Base-by-base conservation (phyloP, 805 yeast species). In the Wickerhamiella occidentalis region DNA sequence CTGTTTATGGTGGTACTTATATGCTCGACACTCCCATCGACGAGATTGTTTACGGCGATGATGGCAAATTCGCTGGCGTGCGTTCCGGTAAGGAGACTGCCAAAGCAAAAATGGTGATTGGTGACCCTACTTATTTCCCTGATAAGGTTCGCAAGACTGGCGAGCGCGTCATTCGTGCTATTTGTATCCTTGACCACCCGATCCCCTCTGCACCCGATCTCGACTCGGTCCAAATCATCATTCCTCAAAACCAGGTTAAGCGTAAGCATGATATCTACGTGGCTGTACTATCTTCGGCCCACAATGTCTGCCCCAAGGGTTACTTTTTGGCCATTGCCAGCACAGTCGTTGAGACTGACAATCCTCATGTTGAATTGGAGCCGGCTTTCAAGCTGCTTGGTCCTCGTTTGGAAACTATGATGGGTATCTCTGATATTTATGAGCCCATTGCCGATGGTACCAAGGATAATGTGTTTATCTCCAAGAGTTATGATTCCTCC, bases 51-150 rank as follows among this genome's bases (percentile, higher is more conserved):
- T 88, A 80, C 65, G 78, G 75, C 48, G 81, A 76, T 12, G 78
- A 75, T 23, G 85, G 81, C 17, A 82, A 78, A 61, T 86, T 87
- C 57, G 71, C 72, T 26, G 96, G 97, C 51, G 95, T 92, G 43
- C 79, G 79, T 58, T 83, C 96, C 46, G 92, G 88, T 55, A 92
- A 87, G 59, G 97, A 96, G 54, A 74, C 74, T 38, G 96, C 95
- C 13, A 82, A 78, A 60, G 95, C 98, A 0, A 95, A 95, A 54
- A 70, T 87, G 52, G 94, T 92, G 30, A 87, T 92, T 68, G 95
- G 95, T 22, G 98, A 92, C 66, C 98, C 98, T 52, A 90, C 97
- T 17, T 92, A 92, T 62, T 92, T 92, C 78, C 96, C 96, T 2
- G 80, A 79, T 44, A 78, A 74, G 63, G 92, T 84, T 43, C 72